Evolutionary conservation across 164 flowering plant species (phyloP).

Genomic region (Magnolia changhungtana): DNA sequence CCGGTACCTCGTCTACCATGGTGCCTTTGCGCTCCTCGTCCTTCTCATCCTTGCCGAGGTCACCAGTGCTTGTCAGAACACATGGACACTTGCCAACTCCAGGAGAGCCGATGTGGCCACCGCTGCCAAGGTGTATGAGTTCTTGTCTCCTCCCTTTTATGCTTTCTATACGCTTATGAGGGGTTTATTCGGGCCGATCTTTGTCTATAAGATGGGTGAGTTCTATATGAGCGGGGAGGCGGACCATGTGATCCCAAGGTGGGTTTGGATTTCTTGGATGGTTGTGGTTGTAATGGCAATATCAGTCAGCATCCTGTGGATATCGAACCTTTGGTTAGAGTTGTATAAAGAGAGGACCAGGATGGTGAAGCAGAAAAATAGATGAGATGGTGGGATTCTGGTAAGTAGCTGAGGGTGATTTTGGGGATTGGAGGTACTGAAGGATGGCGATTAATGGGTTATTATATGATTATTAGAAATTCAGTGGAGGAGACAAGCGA

Average conservation of each 20-base stretch:
- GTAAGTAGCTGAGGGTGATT: not conserved
- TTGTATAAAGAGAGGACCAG: conserved; percentile 45
- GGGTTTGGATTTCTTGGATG: conserved; percentile 79
- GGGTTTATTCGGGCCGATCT: conserved; percentile 64
- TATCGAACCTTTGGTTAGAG: conserved; percentile 67
- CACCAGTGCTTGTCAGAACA: conserved; percentile 81
- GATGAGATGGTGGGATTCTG: conserved; percentile 7
- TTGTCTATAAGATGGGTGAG: conserved; percentile 56
- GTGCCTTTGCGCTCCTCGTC: conserved; percentile 58
- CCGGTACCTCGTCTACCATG: conserved; percentile 56
- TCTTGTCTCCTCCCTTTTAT: conserved; percentile 65
- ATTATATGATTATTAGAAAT: not conserved
- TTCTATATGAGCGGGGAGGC: conserved; percentile 58
- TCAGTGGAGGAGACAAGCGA: not conserved
- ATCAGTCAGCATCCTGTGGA: conserved; percentile 70
- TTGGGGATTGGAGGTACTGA: not conserved
- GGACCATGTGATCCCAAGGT: conserved; percentile 52
- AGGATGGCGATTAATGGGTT: not conserved
- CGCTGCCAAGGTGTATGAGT: conserved; percentile 45
- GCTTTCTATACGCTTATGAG: conserved; percentile 59
- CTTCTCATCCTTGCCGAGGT: conserved; percentile 74
- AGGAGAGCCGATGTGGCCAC: conserved; percentile 33
- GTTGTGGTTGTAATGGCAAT: conserved; percentile 58
- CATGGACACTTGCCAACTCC: conserved; percentile 72
- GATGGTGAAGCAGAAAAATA: conserved; percentile 28